Conservation (phyloP, 2,329 filamentous ascomycete genomes). For the Ambrosiella xylebori region DNA sequence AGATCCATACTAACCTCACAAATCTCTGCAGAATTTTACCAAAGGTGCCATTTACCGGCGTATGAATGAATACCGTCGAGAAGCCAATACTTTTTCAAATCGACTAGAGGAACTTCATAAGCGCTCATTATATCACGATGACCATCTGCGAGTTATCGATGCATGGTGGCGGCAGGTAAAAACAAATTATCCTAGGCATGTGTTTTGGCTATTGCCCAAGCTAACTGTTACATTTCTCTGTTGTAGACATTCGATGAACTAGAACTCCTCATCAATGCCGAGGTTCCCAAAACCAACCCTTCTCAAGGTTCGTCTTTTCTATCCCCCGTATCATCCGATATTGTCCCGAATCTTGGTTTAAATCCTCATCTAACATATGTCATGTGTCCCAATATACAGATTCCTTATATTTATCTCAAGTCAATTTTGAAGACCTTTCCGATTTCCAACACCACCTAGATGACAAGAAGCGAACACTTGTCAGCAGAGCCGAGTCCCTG, state of each 20-base stretch:
- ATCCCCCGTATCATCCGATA: neutral
- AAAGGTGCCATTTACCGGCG: slow-evolving; percentile 95
- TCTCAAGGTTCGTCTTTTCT: slow-evolving; percentile 12
- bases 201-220: neutral
- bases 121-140: slow-evolving; percentile 67
- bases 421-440: slow-evolving; percentile 44
- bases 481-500: slow-evolving; percentile 53
- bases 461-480: slow-evolving; percentile 59
- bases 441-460: slow-evolving; percentile 72
- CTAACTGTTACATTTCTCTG: neutral
- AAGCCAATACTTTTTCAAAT: slow-evolving; percentile 64
- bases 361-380: neutral
- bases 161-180: slow-evolving; percentile 85
- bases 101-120: slow-evolving; percentile 68
- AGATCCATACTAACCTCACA: neutral
- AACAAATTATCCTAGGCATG: slow-evolving; percentile 13
- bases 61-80: slow-evolving; percentile 95
- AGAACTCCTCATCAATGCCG: slow-evolving; percentile 5
- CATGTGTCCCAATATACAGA: slow-evolving; percentile 22
- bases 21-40: slow-evolving; percentile 53
- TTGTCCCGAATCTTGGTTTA: slow-evolving; percentile 14
- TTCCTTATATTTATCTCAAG: slow-evolving; percentile 37
- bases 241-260: slow-evolving; percentile 10
- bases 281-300: slow-evolving; percentile 4
- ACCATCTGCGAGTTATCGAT: slow-evolving; percentile 80